Percentiles rank a stretch among this genome's conserved stretches.
These are phyloP conservation scores for Ceratobasidium sp. DNA, from an alignment of 1,284 basidiomycete species.

Conservation along the genomic window DNA sequence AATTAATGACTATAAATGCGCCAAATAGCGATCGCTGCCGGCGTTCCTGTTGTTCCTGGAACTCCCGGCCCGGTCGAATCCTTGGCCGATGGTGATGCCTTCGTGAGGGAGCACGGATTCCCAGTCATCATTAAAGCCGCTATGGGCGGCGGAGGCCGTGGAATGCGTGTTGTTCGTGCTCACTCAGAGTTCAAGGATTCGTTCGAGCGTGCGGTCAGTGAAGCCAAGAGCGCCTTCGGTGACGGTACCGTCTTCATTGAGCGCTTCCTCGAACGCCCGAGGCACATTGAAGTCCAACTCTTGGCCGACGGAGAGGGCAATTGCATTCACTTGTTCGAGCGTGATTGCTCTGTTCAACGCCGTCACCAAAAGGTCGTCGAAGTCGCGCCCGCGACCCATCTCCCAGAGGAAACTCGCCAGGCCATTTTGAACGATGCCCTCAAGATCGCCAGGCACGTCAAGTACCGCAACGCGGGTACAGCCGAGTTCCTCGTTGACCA, in stretches of 20 bases:
- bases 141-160: constrained; percentile 97
- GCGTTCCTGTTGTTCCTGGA: constrained; percentile 96
- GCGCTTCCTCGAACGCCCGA: constrained; percentile 92
- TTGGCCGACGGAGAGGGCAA: constrained; percentile 91
- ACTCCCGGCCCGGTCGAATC: constrained; percentile 90
- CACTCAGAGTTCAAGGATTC: constrained; percentile 87
- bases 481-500: constrained; percentile 97
- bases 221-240: constrained; percentile 95
- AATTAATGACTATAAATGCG: constrained; percentile 21
- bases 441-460: constrained; percentile 89
- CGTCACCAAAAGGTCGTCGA: constrained; percentile 99
- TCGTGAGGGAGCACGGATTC: constrained; percentile 95
- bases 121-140: constrained; percentile 98
- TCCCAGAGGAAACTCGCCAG: constrained; percentile 88
- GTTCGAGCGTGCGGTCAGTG: constrained; percentile 92
- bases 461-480: constrained; percentile 95
- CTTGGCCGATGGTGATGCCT: constrained; percentile 82
- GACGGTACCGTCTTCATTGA: constrained; percentile 99
- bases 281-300: constrained; percentile 97
- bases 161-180: constrained; percentile 97
- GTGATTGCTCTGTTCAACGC: constrained; percentile 97
- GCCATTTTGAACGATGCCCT: constrained; percentile 90
- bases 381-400: constrained; percentile 93
- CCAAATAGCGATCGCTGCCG: constrained; percentile 73
- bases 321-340: constrained; percentile 95